Conservation (phyloP, 2,329 filamentous ascomycete species). For the Celoporthe dispersa region DNA sequence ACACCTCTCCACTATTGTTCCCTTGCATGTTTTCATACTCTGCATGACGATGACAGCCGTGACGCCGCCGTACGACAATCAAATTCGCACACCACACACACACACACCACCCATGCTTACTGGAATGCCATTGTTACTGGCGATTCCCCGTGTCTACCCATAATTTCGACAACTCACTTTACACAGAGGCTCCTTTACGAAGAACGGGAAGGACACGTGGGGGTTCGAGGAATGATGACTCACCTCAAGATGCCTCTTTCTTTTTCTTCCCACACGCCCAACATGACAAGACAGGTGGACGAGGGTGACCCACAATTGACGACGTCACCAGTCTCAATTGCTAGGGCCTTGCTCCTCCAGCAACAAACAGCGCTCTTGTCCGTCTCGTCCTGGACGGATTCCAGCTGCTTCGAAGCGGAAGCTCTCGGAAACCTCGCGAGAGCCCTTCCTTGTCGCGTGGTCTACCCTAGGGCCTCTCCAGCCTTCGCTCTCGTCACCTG, state of each 20-base stretch:
- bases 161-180: background rate
- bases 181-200: background rate
- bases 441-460: too few relatives aligned
- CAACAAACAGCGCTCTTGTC: background rate
- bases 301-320: background rate
- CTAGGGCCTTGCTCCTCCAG: background rate
- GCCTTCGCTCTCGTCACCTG: too few relatives aligned
- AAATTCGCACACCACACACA: background rate
- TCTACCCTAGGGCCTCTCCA: too few relatives aligned
- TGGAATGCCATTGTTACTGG: background rate
- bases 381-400: background rate
- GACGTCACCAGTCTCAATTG: slow-evolving; percentile 5
- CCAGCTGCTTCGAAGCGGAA: background rate
- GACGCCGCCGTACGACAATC: background rate
- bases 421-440: background rate
- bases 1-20: slow-evolving; percentile 18
- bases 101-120: background rate
- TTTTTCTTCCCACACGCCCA: background rate
- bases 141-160: background rate
- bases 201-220: background rate
- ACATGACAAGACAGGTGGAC: background rate
- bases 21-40: background rate
- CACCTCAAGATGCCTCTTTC: background rate
- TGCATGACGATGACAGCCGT: background rate
- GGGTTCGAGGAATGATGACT: background rate